Conservation (phyloP, 163 green algal genomes). For the Chloroidium sp. region DNA sequence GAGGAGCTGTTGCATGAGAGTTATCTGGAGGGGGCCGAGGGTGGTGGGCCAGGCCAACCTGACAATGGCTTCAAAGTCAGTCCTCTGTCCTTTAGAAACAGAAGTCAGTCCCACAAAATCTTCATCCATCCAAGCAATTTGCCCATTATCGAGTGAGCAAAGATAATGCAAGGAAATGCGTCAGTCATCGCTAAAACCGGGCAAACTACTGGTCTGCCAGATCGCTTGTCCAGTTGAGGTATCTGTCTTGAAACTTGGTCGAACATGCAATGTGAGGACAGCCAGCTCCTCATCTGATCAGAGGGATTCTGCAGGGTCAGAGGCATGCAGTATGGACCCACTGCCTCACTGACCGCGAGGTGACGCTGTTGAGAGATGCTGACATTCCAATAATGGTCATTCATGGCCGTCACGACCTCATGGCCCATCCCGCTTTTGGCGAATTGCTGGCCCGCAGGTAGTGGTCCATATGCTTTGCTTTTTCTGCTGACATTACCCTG, state of each 20-base stretch:
- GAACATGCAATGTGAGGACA: no score
- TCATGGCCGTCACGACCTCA: slow-evolving; percentile 39
- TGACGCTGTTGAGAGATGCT: slow-evolving; percentile 15
- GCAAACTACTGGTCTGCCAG: no score
- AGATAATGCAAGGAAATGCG: no score
- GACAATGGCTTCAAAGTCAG: slow-evolving; percentile 15
- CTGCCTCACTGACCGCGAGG: slow-evolving; percentile 20
- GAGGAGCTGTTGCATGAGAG: slow-evolving; percentile 19
- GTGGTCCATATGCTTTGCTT: background rate
- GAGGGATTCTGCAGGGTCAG: slow-evolving; percentile 29
- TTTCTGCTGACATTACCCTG: background rate
- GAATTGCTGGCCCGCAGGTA: slow-evolving; percentile 23
- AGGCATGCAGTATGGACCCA: slow-evolving; percentile 40
- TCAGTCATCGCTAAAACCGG: no score
- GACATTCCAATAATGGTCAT: slow-evolving; percentile 33
- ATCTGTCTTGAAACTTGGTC: no score
- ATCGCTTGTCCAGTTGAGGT: no score
- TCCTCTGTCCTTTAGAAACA: no score
- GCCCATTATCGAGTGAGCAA: no score
- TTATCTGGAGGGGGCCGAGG: slow-evolving; percentile 18
- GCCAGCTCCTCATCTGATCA: background rate
- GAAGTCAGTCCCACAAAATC: no score
- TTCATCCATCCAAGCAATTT: no score
- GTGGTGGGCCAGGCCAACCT: slow-evolving; percentile 11
- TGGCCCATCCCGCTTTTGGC: slow-evolving; percentile 24